These are phyloP conservation scores for Ophiostoma australiae DNA, from an alignment of 2,329 filamentous ascomycete species.

Conservation along the genomic window DNA sequence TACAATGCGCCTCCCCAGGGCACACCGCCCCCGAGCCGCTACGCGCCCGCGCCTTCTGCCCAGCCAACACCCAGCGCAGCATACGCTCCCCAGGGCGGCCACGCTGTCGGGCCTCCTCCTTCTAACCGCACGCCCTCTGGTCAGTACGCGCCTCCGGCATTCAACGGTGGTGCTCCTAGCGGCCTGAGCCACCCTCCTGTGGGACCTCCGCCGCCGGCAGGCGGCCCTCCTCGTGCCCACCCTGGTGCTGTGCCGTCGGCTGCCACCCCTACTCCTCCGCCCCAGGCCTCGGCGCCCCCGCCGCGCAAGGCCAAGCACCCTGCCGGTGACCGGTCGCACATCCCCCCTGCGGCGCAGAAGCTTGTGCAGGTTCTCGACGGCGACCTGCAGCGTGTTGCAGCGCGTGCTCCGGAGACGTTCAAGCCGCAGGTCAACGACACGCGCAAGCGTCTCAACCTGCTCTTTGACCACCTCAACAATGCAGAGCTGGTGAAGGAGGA, in stretches of 20 bases:
- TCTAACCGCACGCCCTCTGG: slow-evolving; percentile 45
- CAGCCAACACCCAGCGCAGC: neutral
- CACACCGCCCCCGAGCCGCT: slow-evolving; percentile 67
- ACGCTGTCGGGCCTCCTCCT: slow-evolving; percentile 35
- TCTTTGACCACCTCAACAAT: slow-evolving; percentile 98
- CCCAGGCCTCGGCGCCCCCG: slow-evolving; percentile 44
- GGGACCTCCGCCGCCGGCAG: slow-evolving; percentile 41
- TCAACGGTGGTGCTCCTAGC: slow-evolving; percentile 39
- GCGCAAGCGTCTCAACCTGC: slow-evolving; percentile 81
- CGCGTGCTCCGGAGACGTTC: slow-evolving; percentile 80
- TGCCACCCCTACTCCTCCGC: slow-evolving; percentile 36
- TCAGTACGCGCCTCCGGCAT: slow-evolving; percentile 58
- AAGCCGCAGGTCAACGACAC: slow-evolving; percentile 87
- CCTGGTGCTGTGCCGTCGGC: slow-evolving; percentile 17
- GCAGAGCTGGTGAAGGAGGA: slow-evolving; percentile 79
- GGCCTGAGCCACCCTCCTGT: slow-evolving; percentile 26
- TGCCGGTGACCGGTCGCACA: slow-evolving; percentile 83
- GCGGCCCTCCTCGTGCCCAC: slow-evolving; percentile 36
- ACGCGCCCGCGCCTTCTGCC: slow-evolving; percentile 60
- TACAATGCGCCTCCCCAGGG: slow-evolving; percentile 75
- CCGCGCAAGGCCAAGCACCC: slow-evolving; percentile 63
- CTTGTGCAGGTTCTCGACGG: slow-evolving; percentile 75
- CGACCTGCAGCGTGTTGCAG: slow-evolving; percentile 85
- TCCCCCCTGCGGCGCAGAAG: slow-evolving; percentile 68
- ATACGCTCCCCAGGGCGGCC: neutral